phyloP scores from a whole-genome alignment of 768 basidiomycete species.

The Aureoboletus auriporus region DNA sequence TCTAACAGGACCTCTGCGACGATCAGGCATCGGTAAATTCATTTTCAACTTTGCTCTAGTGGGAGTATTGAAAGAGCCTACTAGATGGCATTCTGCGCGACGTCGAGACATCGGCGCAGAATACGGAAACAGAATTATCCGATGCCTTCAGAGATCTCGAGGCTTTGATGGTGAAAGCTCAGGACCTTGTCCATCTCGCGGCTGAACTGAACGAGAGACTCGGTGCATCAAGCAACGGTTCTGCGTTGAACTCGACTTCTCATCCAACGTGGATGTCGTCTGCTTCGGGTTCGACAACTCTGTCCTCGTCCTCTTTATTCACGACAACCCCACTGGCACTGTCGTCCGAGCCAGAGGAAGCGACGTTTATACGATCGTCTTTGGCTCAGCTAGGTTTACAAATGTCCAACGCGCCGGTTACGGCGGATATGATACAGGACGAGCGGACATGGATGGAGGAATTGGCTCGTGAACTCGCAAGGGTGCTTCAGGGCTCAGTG shows the following conservation, averaged over 20 bases:
- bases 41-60: background rate
- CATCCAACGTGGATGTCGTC: conserved; percentile 15
- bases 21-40: conserved; percentile 28
- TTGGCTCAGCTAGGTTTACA: conserved; percentile 87
- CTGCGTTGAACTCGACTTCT: conserved; percentile 2
- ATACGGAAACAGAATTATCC: conserved; percentile 59
- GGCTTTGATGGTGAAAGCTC: conserved; percentile 84
- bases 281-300: conserved; percentile 17
- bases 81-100: conserved; percentile 79
- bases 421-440: conserved; percentile 82
- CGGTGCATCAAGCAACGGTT: conserved; percentile 37
- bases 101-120: conserved; percentile 65
- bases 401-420: conserved; percentile 75
- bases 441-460: conserved; percentile 77
- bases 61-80: conserved; percentile 5
- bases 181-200: conserved; percentile 89
- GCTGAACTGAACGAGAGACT: conserved; percentile 83
- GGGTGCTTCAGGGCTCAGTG: conserved; percentile 54
- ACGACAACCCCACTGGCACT: conserved; percentile 30
- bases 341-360: conserved; percentile 69
- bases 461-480: conserved; percentile 77
- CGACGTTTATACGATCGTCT: conserved; percentile 83
- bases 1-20: conserved; percentile 15
- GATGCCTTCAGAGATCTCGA: conserved; percentile 86
- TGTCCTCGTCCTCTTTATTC: conserved; percentile 22